These are phyloP conservation scores for Pascua sp. DNA, from an alignment of 1,284 basidiomycete genomes.

Conservation along the genomic window DNA sequence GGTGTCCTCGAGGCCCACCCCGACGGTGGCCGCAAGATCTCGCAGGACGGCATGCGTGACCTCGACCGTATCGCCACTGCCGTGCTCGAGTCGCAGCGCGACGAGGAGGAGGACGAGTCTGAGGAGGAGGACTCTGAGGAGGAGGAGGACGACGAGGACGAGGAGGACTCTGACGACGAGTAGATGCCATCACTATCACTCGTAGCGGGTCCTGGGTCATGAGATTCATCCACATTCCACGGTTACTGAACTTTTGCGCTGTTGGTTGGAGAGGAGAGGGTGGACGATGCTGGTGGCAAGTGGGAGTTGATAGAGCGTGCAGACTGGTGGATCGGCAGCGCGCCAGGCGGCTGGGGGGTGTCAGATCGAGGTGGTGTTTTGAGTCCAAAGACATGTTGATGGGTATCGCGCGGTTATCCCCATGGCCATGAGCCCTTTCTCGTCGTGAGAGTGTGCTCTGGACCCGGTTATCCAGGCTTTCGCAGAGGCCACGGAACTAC, in stretches of 20 bases:
- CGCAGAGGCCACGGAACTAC: too few relatives aligned
- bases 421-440: too few relatives aligned
- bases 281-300: neutral
- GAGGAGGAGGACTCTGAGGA: conserved; percentile 78
- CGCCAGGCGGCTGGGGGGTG: too few relatives aligned
- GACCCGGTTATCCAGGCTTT: too few relatives aligned
- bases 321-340: neutral
- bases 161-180: conserved; percentile 39
- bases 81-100: conserved; percentile 81
- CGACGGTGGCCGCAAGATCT: conserved; percentile 93
- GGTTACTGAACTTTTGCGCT: neutral
- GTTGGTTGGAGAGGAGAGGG: neutral
- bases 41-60: conserved; percentile 91
- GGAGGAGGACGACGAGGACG: conserved; percentile 56
- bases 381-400: too few relatives aligned
- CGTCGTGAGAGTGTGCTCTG: too few relatives aligned
- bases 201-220: conserved; percentile 21
- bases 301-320: neutral
- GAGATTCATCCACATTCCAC: conserved; percentile 22
- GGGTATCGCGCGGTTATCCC: too few relatives aligned
- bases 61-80: conserved; percentile 95
- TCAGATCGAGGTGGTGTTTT: too few relatives aligned
- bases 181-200: conserved; percentile 31
- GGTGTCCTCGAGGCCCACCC: conserved; percentile 92
- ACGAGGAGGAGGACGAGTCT: conserved; percentile 81